Conservation (phyloP, 176 grass and related monocot species). For the Raddia distichophylla region DNA sequence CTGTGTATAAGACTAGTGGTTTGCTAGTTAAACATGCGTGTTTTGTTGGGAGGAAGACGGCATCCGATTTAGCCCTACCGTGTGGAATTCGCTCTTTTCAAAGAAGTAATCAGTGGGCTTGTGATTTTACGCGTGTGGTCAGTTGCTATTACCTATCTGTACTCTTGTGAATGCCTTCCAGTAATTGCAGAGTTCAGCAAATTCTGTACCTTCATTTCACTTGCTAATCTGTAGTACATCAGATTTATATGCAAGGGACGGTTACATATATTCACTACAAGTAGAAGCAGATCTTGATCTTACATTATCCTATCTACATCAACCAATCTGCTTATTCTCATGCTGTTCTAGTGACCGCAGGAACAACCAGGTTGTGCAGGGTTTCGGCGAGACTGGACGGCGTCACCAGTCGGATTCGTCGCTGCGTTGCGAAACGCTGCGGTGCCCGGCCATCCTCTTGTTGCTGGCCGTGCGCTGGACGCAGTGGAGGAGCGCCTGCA, state of each 20-base stretch:
- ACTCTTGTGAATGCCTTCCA: not conserved
- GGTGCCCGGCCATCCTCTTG: slow-evolving; percentile 47
- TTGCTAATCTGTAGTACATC: slow-evolving; percentile 15
- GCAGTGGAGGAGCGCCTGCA: slow-evolving; percentile 64
- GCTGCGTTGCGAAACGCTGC: slow-evolving; percentile 54
- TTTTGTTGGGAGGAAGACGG: not conserved
- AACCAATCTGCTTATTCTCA: slow-evolving; percentile 20
- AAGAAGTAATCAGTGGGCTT: slow-evolving; percentile 5
- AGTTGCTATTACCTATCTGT: not conserved
- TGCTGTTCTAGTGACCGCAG: slow-evolving; percentile 20
- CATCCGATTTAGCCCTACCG: too few relatives aligned
- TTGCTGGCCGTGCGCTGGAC: slow-evolving; percentile 56
- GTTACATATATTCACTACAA: too few relatives aligned
- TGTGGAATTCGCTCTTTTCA: slow-evolving; percentile 10
- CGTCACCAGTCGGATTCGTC: slow-evolving; percentile 71
- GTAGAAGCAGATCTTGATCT: not conserved
- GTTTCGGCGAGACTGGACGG: not conserved
- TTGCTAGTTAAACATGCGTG: slow-evolving; percentile 13
- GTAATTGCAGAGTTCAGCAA: not conserved
- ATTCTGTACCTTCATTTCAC: not conserved
- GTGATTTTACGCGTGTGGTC: slow-evolving; percentile 19
- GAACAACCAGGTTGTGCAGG: slow-evolving; percentile 3
- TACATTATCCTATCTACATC: slow-evolving; percentile 38
- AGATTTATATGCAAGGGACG: slow-evolving; percentile 3
- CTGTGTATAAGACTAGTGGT: slow-evolving; percentile 30